Conservation (phyloP, 805 yeast species). For the Tetrapisispora pingtungensis region DNA sequence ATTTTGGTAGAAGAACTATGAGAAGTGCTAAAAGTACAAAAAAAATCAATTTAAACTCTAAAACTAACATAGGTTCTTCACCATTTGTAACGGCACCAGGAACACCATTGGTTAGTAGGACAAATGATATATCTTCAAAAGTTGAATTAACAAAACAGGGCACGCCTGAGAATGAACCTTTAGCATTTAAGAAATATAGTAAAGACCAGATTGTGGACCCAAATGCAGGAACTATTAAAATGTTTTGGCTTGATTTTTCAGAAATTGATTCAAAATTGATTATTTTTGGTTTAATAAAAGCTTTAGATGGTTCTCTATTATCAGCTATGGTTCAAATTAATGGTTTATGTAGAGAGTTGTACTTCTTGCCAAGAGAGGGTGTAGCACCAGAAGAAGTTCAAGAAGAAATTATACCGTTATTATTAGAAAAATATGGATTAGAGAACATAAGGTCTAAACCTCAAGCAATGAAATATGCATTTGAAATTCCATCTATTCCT, state of each 20-base stretch:
- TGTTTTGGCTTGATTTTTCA: constrained; percentile 86
- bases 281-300: constrained; percentile 70
- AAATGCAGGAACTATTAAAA: constrained; percentile 43
- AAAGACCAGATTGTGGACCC: constrained; percentile 29
- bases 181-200: constrained; percentile 13
- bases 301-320: constrained; percentile 47
- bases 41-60: constrained; percentile 19
- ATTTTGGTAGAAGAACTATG: constrained; percentile 22
- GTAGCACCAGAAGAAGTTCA: constrained; percentile 57
- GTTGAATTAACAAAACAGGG: not conserved
- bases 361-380: constrained; percentile 62
- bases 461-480: constrained; percentile 71
- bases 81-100: constrained; percentile 29
- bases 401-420: constrained; percentile 61
- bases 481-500: constrained; percentile 76
- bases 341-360: constrained; percentile 61
- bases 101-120: constrained; percentile 14
- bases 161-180: constrained; percentile 5
- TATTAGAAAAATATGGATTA: constrained; percentile 54
- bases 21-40: constrained; percentile 21
- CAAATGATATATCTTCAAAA: not conserved
- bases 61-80: constrained; percentile 16
- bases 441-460: constrained; percentile 59
- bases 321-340: constrained; percentile 71
- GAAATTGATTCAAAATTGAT: constrained; percentile 63